phyloP scores from a whole-genome alignment of 2,329 filamentous ascomycete species.

The Scytalidium lignicola region DNA sequence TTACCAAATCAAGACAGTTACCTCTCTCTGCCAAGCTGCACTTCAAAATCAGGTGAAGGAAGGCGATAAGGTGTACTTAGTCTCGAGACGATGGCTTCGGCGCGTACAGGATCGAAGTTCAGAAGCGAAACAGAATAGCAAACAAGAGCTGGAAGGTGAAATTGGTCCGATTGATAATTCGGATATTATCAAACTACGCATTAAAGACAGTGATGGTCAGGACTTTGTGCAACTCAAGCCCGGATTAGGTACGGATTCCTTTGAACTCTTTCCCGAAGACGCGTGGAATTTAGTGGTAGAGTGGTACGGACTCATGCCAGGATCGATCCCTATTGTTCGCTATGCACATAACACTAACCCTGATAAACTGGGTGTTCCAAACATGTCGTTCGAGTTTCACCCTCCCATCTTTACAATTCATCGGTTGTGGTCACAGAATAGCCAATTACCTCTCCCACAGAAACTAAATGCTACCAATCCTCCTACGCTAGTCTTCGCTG shows the following conservation, averaged over 20 bases:
- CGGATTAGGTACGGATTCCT: slow-evolving; percentile 64
- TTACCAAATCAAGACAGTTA: slow-evolving; percentile 70
- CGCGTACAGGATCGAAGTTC: slow-evolving; percentile 63
- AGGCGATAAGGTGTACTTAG: slow-evolving; percentile 69
- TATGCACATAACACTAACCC: slow-evolving; percentile 71
- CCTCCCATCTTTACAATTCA: slow-evolving; percentile 83
- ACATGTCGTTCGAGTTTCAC: slow-evolving; percentile 76
- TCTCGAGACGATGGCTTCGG: slow-evolving; percentile 75
- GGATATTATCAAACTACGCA: slow-evolving; percentile 64
- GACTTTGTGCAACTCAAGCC: slow-evolving; percentile 70
- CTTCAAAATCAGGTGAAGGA: slow-evolving; percentile 50
- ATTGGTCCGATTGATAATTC: slow-evolving; percentile 80
- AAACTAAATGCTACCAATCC: slow-evolving; percentile 55
- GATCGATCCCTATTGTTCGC: slow-evolving; percentile 67
- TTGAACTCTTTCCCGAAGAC: slow-evolving; percentile 69
- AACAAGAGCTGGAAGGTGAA: slow-evolving; percentile 54
- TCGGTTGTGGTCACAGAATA: slow-evolving; percentile 63
- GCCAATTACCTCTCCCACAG: slow-evolving; percentile 51
- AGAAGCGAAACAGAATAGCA: slow-evolving; percentile 52
- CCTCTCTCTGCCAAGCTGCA: slow-evolving; percentile 51
- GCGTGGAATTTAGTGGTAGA: slow-evolving; percentile 77
- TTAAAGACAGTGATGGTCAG: slow-evolving; percentile 43
- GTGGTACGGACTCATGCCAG: slow-evolving; percentile 74
- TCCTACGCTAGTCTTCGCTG: slow-evolving; percentile 60
- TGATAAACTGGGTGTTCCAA: slow-evolving; percentile 48